Evolutionary conservation across 108 stramenopile species (phyloP).

Genomic region (Cyclotella atomus): DNA sequence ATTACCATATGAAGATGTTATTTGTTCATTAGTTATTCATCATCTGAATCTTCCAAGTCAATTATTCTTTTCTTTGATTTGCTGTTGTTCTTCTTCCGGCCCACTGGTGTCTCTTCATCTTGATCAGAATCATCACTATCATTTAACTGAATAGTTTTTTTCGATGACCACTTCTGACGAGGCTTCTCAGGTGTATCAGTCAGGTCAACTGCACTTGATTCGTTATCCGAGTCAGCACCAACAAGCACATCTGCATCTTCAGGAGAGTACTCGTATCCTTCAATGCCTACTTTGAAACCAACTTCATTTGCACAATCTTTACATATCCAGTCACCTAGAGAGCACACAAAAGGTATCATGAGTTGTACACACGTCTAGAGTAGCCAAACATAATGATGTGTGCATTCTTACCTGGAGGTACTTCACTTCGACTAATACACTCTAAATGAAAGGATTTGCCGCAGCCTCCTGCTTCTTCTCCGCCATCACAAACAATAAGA

Average conservation of each 20-base stretch:
- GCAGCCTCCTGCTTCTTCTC: constrained; percentile 57
- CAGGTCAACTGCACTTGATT: background rate
- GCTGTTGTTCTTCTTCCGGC: background rate
- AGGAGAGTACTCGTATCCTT: constrained; percentile 50
- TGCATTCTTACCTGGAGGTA: constrained; percentile 48
- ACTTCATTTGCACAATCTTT: constrained; percentile 49
- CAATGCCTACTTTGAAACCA: constrained; percentile 43
- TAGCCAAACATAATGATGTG: background rate
- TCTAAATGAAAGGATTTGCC: constrained; percentile 57
- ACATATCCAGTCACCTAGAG: constrained; percentile 72
- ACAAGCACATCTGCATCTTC: background rate
- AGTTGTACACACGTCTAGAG: background rate
- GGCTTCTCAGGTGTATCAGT: background rate
- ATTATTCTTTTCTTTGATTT: background rate
- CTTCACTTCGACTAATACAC: constrained; percentile 48
- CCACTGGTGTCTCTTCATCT: constrained; percentile 6
- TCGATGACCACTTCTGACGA: background rate
- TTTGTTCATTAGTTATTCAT: no score
- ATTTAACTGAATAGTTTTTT: background rate
- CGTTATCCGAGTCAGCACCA: background rate
- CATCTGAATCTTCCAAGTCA: constrained; percentile 22
- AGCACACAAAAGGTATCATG: background rate
- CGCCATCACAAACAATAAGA: constrained; percentile 72
- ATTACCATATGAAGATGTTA: no score
- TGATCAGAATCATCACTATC: constrained; percentile 3